phyloP scores from a whole-genome alignment of 495 filamentous ascomycete genomes.

The Talaromyces borbonicus region DNA sequence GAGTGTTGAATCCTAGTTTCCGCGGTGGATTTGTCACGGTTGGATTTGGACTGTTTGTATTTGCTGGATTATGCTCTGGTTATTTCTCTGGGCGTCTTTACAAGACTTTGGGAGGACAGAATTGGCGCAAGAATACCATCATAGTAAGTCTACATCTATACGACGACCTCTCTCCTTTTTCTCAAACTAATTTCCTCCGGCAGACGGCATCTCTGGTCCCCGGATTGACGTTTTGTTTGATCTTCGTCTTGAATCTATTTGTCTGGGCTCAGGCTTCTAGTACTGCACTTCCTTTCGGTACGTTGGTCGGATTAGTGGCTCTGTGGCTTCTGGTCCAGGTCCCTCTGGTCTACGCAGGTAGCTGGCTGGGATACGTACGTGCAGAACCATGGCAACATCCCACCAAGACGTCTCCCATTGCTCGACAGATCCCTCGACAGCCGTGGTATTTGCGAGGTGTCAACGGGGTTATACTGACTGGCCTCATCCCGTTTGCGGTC shows the following conservation, averaged over 20 bases:
- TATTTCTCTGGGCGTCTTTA: constrained; percentile 83
- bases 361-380: constrained; percentile 66
- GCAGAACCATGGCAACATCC: constrained; percentile 74
- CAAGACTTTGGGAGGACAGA: constrained; percentile 72
- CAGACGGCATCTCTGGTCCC: constrained; percentile 75
- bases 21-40: constrained; percentile 87
- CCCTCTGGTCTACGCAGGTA: constrained; percentile 77
- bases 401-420: constrained; percentile 64
- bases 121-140: constrained; percentile 73
- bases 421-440: constrained; percentile 69
- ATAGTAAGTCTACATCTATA: constrained; percentile 35
- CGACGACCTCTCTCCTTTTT: no score
- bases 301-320: constrained; percentile 62
- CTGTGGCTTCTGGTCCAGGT: constrained; percentile 89
- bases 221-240: constrained; percentile 64
- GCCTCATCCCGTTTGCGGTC: constrained; percentile 82
- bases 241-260: constrained; percentile 85
- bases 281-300: constrained; percentile 83
- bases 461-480: constrained; percentile 59
- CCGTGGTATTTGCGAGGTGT: constrained; percentile 66
- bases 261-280: constrained; percentile 90
- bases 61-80: constrained; percentile 85
- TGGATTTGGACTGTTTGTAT: constrained; percentile 75
- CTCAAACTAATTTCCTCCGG: constrained; percentile 16
- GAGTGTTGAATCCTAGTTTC: constrained; percentile 83